phyloP scores from a whole-genome alignment of 306 rosid species.

The Ammopiptanthus mongolicus region DNA sequence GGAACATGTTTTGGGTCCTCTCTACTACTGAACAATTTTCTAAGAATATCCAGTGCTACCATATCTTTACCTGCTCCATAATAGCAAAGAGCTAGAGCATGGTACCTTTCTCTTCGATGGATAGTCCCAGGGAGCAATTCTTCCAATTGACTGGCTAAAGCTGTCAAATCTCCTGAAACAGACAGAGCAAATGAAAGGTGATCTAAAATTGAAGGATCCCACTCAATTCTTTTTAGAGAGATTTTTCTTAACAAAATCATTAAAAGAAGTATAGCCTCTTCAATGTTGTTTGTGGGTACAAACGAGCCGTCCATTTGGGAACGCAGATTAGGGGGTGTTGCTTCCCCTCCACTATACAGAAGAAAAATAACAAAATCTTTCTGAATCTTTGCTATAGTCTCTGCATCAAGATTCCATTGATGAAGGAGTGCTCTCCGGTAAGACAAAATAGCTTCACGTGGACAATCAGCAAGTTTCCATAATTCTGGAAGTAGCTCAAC shows the following conservation, averaged over 20 bases:
- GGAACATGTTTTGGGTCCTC: constrained; percentile 56
- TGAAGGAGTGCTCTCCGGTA: constrained; percentile 69
- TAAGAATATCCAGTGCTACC: constrained; percentile 65
- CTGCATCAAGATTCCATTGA: constrained; percentile 70
- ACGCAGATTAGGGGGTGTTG: constrained; percentile 72
- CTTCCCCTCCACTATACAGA: constrained; percentile 77
- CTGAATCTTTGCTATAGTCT: constrained; percentile 61
- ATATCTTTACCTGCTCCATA: constrained; percentile 62
- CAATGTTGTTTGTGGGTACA: constrained; percentile 75
- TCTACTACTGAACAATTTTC: constrained; percentile 46
- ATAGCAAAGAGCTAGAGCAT: constrained; percentile 66
- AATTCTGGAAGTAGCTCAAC: constrained; percentile 80
- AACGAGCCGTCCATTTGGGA: constrained; percentile 77
- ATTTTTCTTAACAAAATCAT: constrained; percentile 73
- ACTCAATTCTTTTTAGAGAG: constrained; percentile 61
- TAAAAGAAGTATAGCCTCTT: constrained; percentile 91
- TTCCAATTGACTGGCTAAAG: constrained; percentile 76
- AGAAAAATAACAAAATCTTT: constrained; percentile 76
- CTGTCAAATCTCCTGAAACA: constrained; percentile 66
- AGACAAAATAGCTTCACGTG: constrained; percentile 67
- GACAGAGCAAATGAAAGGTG: constrained; percentile 87
- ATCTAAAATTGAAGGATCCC: constrained; percentile 95
- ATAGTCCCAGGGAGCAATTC: constrained; percentile 64
- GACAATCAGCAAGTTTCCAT: constrained; percentile 83
- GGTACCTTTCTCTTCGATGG: constrained; percentile 49